A percentile compares a stretch with the other conserved stretches of the same genome.
These are phyloP conservation scores for Cladosporium halotolerans DNA, from an alignment of 2,329 filamentous ascomycete species.

Conservation along the genomic window DNA sequence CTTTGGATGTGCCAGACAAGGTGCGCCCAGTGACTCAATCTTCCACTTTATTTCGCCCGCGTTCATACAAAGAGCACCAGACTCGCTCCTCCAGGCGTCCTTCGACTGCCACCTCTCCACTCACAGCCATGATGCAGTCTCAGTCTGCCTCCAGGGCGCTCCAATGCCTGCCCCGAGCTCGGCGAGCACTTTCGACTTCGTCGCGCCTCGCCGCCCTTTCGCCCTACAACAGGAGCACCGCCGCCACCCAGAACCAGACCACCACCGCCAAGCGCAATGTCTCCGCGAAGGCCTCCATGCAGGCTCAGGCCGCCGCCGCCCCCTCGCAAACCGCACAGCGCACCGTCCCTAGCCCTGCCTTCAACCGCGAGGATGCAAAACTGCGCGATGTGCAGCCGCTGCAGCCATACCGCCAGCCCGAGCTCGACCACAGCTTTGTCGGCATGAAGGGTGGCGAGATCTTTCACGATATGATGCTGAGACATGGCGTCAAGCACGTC, in stretches of 20 bases:
- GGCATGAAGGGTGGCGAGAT: constrained; percentile 94
- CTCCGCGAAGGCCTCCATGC: constrained; percentile 37
- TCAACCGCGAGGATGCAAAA: constrained; percentile 40
- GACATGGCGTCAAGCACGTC: constrained; percentile 85
- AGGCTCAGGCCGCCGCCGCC: constrained; percentile 39
- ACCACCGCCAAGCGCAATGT: constrained; percentile 27
- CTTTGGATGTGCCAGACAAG: neutral
- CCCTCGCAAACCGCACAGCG: constrained; percentile 32
- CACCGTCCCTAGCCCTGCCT: constrained; percentile 41
- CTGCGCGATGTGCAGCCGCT: constrained; percentile 39
- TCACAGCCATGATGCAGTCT: constrained; percentile 25
- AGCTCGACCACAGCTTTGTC: constrained; percentile 64
- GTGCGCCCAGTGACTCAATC: constrained; percentile 3
- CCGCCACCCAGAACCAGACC: constrained; percentile 18
- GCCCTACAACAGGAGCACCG: constrained; percentile 32
- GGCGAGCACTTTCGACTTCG: constrained; percentile 38
- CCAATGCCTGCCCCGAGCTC: constrained; percentile 34
- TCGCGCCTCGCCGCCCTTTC: constrained; percentile 37
- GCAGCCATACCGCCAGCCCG: constrained; percentile 40
- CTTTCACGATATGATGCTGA: constrained; percentile 98
- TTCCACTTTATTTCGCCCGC: neutral
- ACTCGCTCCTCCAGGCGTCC: neutral
- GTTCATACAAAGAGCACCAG: neutral
- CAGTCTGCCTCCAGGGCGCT: constrained; percentile 32
- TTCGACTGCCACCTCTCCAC: neutral